Evolutionary conservation across 805 yeast species (phyloP).

Genomic region (Candida manassasensis): DNA sequence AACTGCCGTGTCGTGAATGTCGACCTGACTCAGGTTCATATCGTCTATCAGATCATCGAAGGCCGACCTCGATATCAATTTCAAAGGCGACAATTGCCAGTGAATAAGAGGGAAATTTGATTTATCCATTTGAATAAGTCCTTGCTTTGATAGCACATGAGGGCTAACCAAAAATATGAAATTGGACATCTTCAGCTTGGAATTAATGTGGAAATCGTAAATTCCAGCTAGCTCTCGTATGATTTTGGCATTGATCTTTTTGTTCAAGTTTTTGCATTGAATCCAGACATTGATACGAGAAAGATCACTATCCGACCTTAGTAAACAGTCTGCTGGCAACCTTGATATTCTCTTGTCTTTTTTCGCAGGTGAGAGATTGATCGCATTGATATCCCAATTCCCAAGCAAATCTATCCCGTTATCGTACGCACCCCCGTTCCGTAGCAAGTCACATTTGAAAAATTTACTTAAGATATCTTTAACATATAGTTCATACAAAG

Average conservation of each 20-base stretch:
- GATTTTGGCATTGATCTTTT: constrained; percentile 40
- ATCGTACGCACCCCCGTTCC: constrained; percentile 54
- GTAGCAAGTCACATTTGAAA: constrained; percentile 31
- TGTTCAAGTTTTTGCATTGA: constrained; percentile 50
- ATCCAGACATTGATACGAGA: constrained; percentile 38
- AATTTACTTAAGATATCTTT: constrained; percentile 36
- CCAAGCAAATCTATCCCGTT: constrained; percentile 55
- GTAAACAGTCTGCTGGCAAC: constrained; percentile 5
- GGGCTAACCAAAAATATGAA: constrained; percentile 45
- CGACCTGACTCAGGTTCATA: background rate
- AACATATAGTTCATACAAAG: constrained; percentile 48
- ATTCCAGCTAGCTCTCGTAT: constrained; percentile 55
- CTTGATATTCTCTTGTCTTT: too few species aligned
- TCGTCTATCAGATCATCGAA: too few species aligned
- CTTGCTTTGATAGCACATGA: constrained; percentile 44
- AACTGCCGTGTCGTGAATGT: background rate
- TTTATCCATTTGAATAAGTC: constrained; percentile 40
- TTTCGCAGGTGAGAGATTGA: constrained; percentile 10
- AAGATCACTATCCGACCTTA: constrained; percentile 11
- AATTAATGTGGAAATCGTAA: constrained; percentile 32
- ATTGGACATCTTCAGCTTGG: constrained; percentile 16
- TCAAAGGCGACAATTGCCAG: constrained; percentile 34
- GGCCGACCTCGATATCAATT: constrained; percentile 5
- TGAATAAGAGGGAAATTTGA: constrained; percentile 43
- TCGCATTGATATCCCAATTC: constrained; percentile 39